Conservation (phyloP, 345 rosid genomes). For the Syzygium oleosum region DNA sequence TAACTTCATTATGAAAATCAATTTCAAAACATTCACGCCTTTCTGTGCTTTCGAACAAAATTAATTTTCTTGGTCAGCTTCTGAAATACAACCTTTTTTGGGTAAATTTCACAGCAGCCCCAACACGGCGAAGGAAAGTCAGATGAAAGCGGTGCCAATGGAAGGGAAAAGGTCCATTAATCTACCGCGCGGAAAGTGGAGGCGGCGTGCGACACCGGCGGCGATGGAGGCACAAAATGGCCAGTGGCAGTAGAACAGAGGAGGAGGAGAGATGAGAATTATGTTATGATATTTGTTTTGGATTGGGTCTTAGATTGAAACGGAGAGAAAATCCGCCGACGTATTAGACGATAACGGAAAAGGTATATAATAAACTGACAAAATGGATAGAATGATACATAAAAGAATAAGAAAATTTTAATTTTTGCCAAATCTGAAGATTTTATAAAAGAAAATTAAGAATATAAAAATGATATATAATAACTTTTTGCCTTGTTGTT, state of each 20-base stretch:
- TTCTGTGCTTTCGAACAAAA: background rate
- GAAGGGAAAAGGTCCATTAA: background rate
- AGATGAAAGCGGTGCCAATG: background rate
- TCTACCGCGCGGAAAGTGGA: background rate
- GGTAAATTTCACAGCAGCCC: background rate
- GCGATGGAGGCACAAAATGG: background rate
- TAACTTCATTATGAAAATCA: background rate
- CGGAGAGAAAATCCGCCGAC: background rate
- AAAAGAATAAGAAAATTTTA: too few relatives aligned
- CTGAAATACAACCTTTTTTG: background rate
- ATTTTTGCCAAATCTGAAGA: too few relatives aligned
- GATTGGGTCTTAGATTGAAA: background rate
- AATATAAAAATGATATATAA: too few relatives aligned
- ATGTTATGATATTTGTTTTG: fast-evolving
- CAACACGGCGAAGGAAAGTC: background rate
- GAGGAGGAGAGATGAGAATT: background rate
- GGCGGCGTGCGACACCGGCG: background rate
- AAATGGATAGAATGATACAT: too few relatives aligned
- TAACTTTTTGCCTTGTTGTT: too few relatives aligned
- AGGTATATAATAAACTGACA: too few relatives aligned
- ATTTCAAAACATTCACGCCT: background rate
- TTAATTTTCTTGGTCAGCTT: background rate
- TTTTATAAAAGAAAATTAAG: too few relatives aligned
- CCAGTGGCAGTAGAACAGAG: background rate
- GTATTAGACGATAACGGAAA: background rate